Evolutionary conservation across 2,329 filamentous ascomycete genomes (phyloP).

Genomic region (Ophiocordyceps camponoti-leonardi): DNA sequence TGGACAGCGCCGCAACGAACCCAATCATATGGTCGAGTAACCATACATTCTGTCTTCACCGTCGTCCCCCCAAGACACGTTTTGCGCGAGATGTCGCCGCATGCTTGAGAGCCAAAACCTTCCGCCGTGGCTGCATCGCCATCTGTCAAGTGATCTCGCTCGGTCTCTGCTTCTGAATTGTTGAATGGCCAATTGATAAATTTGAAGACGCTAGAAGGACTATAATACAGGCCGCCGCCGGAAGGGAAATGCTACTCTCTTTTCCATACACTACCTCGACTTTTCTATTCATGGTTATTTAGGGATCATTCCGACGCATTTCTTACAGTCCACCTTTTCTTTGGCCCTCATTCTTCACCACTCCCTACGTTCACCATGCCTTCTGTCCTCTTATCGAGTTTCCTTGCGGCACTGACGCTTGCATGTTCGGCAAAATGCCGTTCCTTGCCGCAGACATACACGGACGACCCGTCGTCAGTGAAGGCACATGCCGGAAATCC

Average conservation of each 20-base stretch:
- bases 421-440: neutral
- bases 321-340: no score
- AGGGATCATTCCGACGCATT: neutral
- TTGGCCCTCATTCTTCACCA: no score
- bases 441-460: neutral
- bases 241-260: neutral
- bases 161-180: neutral
- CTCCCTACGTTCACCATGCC: neutral
- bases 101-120: neutral
- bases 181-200: neutral
- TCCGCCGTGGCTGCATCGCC: neutral
- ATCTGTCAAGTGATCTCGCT: neutral
- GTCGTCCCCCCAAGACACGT: neutral
- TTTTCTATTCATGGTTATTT: neutral
- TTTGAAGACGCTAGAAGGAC: neutral
- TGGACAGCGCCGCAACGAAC: neutral
- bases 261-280: neutral
- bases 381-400: neutral
- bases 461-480: conserved; percentile 2
- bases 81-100: neutral
- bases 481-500: conserved; percentile 4
- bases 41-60: neutral
- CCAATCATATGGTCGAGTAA: neutral
- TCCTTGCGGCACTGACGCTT: neutral
- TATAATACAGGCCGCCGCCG: neutral